These are phyloP conservation scores for Acanthochlamys bracteata DNA, from an alignment of 106 monocot genomes.

Conservation along the genomic window DNA sequence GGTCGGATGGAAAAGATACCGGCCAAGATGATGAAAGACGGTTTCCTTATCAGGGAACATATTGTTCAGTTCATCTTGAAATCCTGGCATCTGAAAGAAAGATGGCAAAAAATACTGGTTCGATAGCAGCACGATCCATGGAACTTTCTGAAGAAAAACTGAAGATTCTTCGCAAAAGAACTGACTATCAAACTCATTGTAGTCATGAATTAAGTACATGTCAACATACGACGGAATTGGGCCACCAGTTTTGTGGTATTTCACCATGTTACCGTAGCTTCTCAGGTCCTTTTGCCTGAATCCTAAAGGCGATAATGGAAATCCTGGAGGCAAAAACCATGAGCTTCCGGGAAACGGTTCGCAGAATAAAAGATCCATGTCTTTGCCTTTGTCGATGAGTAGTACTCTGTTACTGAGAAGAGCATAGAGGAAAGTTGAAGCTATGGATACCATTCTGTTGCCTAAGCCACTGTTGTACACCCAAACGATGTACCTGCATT, in stretches of 20 bases:
- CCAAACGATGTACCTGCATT: constrained; percentile 29
- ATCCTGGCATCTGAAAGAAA: constrained; percentile 52
- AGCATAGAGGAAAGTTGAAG: constrained; percentile 33
- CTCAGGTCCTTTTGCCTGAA: not conserved
- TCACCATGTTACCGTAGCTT: constrained; percentile 25
- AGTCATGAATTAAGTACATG: constrained; percentile 24
- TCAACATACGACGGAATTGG: constrained; percentile 16
- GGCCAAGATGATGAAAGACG: constrained; percentile 77
- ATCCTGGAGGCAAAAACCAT: constrained; percentile 29
- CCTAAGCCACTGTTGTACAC: constrained; percentile 29
- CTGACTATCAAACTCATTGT: constrained; percentile 32
- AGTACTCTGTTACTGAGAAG: constrained; percentile 30
- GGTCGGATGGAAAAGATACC: constrained; percentile 78
- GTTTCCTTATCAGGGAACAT: constrained; percentile 72
- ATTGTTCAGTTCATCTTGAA: constrained; percentile 37
- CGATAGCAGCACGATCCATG: constrained; percentile 66
- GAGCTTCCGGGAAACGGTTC: constrained; percentile 32
- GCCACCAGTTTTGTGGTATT: not conserved
- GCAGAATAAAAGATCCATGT: constrained; percentile 27
- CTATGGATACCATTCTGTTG: constrained; percentile 23
- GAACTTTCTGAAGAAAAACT: constrained; percentile 42
- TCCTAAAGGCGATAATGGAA: constrained; percentile 1
- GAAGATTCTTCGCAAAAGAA: constrained; percentile 80
- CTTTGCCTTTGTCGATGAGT: constrained; percentile 19
- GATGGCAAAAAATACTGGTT: constrained; percentile 75